Conservation (phyloP, 345 rosid species). For the Dipteronia sinensis region DNA sequence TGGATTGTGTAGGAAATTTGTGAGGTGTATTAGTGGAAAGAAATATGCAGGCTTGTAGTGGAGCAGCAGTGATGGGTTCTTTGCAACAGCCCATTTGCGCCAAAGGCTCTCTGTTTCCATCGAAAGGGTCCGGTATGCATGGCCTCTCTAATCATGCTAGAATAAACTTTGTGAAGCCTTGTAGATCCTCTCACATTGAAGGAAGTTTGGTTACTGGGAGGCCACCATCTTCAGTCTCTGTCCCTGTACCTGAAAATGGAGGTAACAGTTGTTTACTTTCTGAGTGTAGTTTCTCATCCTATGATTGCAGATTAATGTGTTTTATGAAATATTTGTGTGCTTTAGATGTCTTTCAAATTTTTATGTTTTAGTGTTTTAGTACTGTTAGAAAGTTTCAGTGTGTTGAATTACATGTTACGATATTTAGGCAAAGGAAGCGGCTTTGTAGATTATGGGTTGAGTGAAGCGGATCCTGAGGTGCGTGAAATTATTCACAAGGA, state of each 20-base stretch:
- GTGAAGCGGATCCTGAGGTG: conserved; percentile 83
- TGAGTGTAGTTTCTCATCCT: background rate
- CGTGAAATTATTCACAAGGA: conserved; percentile 62
- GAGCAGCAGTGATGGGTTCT: conserved; percentile 59
- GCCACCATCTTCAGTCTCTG: conserved; percentile 58
- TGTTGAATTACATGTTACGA: conserved; percentile 4
- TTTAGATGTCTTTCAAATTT: background rate
- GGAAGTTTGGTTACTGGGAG: conserved; percentile 54
- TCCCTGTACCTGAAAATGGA: conserved; percentile 48
- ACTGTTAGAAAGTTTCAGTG: background rate
- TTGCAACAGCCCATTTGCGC: conserved; percentile 53
- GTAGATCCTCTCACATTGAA: conserved; percentile 36
- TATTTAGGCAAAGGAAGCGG: conserved; percentile 45
- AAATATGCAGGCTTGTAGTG: conserved; percentile 57
- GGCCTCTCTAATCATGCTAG: conserved; percentile 47
- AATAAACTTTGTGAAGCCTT: conserved; percentile 43
- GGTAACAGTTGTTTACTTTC: conserved; percentile 32
- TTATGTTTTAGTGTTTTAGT: background rate
- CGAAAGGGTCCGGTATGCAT: conserved; percentile 26
- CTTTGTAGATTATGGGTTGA: conserved; percentile 57
- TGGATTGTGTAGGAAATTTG: conserved; percentile 14
- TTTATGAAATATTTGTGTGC: background rate
- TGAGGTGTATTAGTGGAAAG: background rate
- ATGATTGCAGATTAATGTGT: background rate
- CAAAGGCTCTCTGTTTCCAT: conserved; percentile 40